Conservation (phyloP, 441 rosid species). For the Hura crepitans region DNA sequence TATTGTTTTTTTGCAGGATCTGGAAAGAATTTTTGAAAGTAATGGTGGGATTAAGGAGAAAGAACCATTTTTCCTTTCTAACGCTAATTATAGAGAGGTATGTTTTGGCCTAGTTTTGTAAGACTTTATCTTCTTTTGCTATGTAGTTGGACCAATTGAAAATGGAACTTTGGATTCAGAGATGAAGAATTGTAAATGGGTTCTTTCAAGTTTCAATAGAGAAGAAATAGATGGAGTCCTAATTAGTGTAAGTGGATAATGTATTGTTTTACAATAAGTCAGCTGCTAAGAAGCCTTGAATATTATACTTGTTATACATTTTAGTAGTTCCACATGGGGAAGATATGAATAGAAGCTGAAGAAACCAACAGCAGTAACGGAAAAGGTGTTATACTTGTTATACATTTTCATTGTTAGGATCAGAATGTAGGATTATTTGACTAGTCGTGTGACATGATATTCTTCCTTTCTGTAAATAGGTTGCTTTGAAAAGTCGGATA, state of each 20-base stretch:
- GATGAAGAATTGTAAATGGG: background rate
- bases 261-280: background rate
- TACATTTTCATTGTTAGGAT: background rate
- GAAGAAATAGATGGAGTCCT: background rate
- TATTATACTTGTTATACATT: too few relatives aligned
- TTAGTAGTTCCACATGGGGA: background rate
- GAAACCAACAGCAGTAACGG: background rate
- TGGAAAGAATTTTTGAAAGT: constrained; percentile 55
- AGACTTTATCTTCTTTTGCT: background rate
- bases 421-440: background rate
- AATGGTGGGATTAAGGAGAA: constrained; percentile 57
- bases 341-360: background rate
- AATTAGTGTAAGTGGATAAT: background rate
- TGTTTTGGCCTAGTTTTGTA: background rate
- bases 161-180: background rate
- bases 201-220: background rate
- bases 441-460: background rate
- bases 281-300: background rate
- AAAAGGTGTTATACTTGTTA: background rate
- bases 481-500: background rate
- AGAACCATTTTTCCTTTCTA: constrained; percentile 63
- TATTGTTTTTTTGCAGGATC: constrained; percentile 43
- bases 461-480: background rate
- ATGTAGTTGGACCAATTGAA: background rate
- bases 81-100: constrained; percentile 46